A percentile compares a stretch with the other conserved stretches of the same genome.
These are phyloP conservation scores for Colletotrichum noveboracense DNA, from an alignment of 2,329 filamentous ascomycete genomes.

Conservation along the genomic window DNA sequence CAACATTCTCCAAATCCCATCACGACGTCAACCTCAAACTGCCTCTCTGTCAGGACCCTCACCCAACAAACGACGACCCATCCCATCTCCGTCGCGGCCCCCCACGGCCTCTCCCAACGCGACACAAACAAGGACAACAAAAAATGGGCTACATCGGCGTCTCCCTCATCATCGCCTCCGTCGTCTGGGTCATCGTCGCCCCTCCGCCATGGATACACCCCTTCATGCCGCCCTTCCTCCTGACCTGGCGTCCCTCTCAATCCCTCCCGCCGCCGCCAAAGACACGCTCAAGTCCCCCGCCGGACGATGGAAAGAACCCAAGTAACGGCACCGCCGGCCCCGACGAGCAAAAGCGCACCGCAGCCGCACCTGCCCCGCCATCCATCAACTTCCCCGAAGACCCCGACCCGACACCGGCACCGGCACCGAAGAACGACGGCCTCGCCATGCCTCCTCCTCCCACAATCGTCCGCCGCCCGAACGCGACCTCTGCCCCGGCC, in stretches of 20 bases:
- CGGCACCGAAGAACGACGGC: slow-evolving; percentile 27
- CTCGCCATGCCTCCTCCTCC: slow-evolving; percentile 41
- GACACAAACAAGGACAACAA: background rate
- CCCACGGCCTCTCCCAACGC: background rate
- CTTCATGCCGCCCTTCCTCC: slow-evolving; percentile 46
- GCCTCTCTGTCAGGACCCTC: background rate
- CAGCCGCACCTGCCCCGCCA: slow-evolving; percentile 13
- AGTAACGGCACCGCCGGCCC: background rate
- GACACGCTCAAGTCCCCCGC: background rate
- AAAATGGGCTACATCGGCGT: slow-evolving; percentile 61
- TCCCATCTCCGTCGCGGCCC: background rate
- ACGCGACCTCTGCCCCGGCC: background rate
- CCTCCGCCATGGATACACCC: slow-evolving; percentile 55
- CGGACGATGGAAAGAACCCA: background rate
- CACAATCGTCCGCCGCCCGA: slow-evolving; percentile 14
- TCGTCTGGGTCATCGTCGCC: slow-evolving; percentile 61
- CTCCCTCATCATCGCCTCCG: slow-evolving; percentile 66
- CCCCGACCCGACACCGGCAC: background rate
- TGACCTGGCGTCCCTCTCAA: slow-evolving; percentile 7
- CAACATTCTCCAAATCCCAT: background rate
- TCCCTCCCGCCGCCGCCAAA: background rate
- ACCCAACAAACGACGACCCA: background rate
- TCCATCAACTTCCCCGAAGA: background rate
- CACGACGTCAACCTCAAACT: background rate
- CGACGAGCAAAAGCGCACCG: background rate